Conservation (phyloP, 2,329 filamentous ascomycete species). For the Thelonectria blattea region DNA sequence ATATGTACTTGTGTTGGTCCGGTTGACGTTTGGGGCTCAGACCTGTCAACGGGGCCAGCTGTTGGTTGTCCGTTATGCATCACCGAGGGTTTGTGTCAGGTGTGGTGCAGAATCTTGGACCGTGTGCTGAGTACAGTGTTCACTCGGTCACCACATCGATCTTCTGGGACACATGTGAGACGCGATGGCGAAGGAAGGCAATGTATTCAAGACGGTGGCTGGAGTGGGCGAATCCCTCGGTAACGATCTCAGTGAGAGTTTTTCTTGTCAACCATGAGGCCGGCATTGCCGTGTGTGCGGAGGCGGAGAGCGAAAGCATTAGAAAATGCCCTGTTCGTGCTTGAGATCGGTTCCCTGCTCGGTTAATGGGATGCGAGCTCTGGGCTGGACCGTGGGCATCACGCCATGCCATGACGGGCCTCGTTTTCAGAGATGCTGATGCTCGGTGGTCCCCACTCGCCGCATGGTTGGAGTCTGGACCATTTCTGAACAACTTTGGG, state of each 20-base stretch:
- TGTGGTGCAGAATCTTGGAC: background rate
- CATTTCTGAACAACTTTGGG: slow-evolving; percentile 8
- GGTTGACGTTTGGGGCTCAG: background rate
- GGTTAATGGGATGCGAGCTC: background rate
- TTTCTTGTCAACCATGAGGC: background rate
- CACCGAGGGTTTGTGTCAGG: background rate
- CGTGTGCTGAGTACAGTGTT: background rate
- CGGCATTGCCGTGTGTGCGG: background rate
- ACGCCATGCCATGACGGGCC: slow-evolving; percentile 4
- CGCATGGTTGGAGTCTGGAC: slow-evolving; percentile 11
- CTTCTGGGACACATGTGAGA: background rate
- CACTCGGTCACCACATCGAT: no score
- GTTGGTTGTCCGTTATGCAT: background rate
- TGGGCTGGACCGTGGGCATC: slow-evolving; percentile 1
- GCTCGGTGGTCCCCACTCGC: slow-evolving; percentile 8
- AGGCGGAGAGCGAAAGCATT: background rate
- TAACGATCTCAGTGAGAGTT: background rate
- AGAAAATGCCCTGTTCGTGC: background rate
- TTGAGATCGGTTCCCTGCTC: background rate
- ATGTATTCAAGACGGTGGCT: background rate
- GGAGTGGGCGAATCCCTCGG: background rate
- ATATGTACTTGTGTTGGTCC: slow-evolving; percentile 1
- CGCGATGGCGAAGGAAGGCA: background rate
- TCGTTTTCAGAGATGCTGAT: background rate
- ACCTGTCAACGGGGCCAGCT: background rate